Percentiles rank a stretch among this genome's conserved stretches.
phyloP scores from a whole-genome alignment of 805 yeast genomes.

The Metschnikowia dekortorum region DNA sequence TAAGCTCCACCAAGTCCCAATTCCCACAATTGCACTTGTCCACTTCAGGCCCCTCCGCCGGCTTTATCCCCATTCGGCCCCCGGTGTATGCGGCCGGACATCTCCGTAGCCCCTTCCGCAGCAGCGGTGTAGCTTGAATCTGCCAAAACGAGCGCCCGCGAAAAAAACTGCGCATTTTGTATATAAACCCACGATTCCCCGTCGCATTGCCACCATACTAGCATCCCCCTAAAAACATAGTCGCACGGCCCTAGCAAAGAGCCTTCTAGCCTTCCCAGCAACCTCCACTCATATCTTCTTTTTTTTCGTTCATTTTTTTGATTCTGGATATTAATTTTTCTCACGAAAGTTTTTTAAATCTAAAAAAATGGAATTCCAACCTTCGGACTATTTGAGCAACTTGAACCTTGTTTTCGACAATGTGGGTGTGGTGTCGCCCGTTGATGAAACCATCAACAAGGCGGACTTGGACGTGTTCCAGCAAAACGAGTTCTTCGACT shows the following conservation, averaged over 20 bases:
- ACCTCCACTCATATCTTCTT: slow-evolving; percentile 1
- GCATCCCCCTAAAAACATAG: not conserved
- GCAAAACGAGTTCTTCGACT: slow-evolving; percentile 37
- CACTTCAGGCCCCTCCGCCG: not conserved
- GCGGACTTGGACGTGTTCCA: slow-evolving; percentile 38
- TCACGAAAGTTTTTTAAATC: slow-evolving; percentile 5
- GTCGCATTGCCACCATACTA: not conserved
- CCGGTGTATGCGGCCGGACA: too few relatives aligned
- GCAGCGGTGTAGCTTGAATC: not conserved
- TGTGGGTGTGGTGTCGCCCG: slow-evolving; percentile 19
- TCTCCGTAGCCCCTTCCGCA: not conserved
- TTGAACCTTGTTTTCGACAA: slow-evolving; percentile 37
- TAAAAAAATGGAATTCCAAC: slow-evolving; percentile 36
- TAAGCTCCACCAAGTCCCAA: too few relatives aligned
- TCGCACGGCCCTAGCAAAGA: not conserved
- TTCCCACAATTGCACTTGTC: too few relatives aligned
- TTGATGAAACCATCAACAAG: slow-evolving; percentile 13
- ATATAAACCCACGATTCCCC: not conserved
- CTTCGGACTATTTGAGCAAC: slow-evolving; percentile 37
- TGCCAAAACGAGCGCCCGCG: not conserved
- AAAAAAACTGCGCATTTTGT: not conserved
- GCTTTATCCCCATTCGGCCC: too few relatives aligned
- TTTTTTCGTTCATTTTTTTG: slow-evolving; percentile 5
- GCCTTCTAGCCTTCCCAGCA: not conserved
- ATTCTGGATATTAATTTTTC: slow-evolving; percentile 2